A percentile compares a stretch with the other conserved stretches of the same genome.
Conservation (phyloP, 768 basidiomycete species). For the Pisolithus sp. region DNA sequence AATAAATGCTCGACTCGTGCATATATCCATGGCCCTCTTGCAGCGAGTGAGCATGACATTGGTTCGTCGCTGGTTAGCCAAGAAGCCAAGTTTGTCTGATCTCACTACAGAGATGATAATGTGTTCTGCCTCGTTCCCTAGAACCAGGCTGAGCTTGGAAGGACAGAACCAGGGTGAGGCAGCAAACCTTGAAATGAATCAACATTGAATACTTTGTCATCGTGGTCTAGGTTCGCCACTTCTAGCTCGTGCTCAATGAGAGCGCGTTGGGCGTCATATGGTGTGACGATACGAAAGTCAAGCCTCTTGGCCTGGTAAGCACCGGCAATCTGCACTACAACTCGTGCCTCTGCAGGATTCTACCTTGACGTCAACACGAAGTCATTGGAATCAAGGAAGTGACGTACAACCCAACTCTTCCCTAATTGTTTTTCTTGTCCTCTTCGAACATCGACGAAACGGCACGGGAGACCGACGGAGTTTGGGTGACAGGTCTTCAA, state of each 20-base stretch:
- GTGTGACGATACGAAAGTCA: constrained; percentile 63
- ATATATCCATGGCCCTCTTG: no score
- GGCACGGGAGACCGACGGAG: constrained; percentile 26
- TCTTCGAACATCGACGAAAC: constrained; percentile 32
- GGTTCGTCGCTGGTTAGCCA: no score
- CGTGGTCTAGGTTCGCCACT: constrained; percentile 40
- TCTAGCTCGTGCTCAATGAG: constrained; percentile 52
- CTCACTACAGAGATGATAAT: no score
- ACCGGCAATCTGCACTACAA: no score
- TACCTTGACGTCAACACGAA: no score
- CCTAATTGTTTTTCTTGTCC: constrained; percentile 22
- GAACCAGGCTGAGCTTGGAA: constrained; percentile 6
- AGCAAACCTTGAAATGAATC: constrained; percentile 60
- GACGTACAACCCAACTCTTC: background rate
- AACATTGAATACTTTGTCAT: constrained; percentile 50
- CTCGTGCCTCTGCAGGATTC: no score
- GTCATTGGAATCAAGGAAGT: background rate
- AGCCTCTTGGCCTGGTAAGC: no score
- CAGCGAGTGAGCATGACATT: no score
- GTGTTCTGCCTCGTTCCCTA: constrained; percentile 46
- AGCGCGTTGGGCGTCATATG: constrained; percentile 68
- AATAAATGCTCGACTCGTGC: background rate
- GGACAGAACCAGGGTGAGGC: background rate
- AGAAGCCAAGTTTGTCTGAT: no score
- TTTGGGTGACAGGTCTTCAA: constrained; percentile 53